Percentiles rank a stretch among this genome's conserved stretches.
phyloP scores from a whole-genome alignment of 2,329 filamentous ascomycete species.

The Talaromyces rugulosus region DNA sequence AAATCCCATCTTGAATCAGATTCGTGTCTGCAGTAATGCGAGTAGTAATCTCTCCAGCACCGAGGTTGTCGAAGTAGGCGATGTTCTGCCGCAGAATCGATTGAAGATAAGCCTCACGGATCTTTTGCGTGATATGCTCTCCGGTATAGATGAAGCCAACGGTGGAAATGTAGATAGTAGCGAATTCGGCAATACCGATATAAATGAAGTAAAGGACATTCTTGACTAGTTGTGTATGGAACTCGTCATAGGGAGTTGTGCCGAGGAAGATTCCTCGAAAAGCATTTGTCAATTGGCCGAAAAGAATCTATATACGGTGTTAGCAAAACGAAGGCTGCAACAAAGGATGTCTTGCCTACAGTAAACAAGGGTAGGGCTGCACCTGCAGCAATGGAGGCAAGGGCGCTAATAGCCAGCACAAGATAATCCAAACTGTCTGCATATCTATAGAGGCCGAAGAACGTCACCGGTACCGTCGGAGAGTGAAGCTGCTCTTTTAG shows the following conservation, averaged over 20 bases:
- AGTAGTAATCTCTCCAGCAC: slow-evolving; percentile 28
- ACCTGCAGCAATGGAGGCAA: slow-evolving; percentile 68
- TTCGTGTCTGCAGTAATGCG: slow-evolving; percentile 45
- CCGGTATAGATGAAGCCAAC: slow-evolving; percentile 56
- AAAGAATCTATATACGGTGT: slow-evolving; percentile 49
- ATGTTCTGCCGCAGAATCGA: slow-evolving; percentile 53
- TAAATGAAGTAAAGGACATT: slow-evolving; percentile 42
- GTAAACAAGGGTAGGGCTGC: slow-evolving; percentile 78
- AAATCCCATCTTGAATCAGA: slow-evolving; percentile 38
- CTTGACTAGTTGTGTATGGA: not conserved
- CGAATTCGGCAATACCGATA: slow-evolving; percentile 54
- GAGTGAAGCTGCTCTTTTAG: slow-evolving; percentile 65
- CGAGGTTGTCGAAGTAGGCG: slow-evolving; percentile 38
- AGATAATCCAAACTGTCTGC: slow-evolving; percentile 61
- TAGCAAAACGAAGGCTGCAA: not conserved
- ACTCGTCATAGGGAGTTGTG: slow-evolving; percentile 31
- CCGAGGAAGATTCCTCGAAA: slow-evolving; percentile 63
- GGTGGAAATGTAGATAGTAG: slow-evolving; percentile 55
- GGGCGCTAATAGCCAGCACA: slow-evolving; percentile 57
- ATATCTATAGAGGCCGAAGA: slow-evolving; percentile 65
- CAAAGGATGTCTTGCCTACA: slow-evolving; percentile 33
- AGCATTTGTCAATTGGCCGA: slow-evolving; percentile 68
- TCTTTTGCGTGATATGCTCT: slow-evolving; percentile 53
- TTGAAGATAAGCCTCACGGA: slow-evolving; percentile 55
- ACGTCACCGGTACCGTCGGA: slow-evolving; percentile 60